These are phyloP conservation scores for Lachnellula arida DNA, from an alignment of 2,329 filamentous ascomycete species.

Conservation along the genomic window DNA sequence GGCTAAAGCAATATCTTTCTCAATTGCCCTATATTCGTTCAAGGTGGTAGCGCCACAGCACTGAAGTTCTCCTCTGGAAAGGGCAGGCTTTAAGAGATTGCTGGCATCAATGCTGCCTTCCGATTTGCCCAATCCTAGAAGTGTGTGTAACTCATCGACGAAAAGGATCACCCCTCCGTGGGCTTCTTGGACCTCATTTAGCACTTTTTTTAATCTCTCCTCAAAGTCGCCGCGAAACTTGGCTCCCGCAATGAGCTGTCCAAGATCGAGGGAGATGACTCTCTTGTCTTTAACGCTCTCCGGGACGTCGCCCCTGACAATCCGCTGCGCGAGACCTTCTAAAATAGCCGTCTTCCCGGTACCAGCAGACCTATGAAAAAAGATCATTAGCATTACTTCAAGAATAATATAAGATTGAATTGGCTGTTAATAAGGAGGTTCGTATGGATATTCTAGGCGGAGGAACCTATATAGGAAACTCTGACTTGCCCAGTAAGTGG, in stretches of 20 bases:
- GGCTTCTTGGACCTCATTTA: conserved; percentile 82
- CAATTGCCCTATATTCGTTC: conserved; percentile 86
- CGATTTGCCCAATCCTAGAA: conserved; percentile 88
- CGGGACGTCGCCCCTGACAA: conserved; percentile 87
- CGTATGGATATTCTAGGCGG: no score
- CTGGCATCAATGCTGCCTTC: conserved; percentile 96
- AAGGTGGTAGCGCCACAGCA: conserved; percentile 94
- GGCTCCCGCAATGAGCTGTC: conserved; percentile 88
- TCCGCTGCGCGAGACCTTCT: conserved; percentile 84
- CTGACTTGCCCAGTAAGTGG: no score
- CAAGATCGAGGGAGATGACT: conserved; percentile 82
- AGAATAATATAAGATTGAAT: no score
- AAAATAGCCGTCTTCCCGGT: conserved; percentile 93
- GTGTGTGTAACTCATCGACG: conserved; percentile 87
- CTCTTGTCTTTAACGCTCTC: conserved; percentile 94
- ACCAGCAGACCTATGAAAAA: conserved; percentile 40
- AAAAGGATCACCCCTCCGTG: conserved; percentile 90
- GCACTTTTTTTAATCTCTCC: conserved; percentile 82
- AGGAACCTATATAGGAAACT: no score
- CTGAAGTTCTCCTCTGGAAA: conserved; percentile 90
- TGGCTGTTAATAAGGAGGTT: no score
- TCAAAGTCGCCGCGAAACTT: conserved; percentile 97
- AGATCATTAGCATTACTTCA: no score
- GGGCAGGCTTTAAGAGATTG: conserved; percentile 86
- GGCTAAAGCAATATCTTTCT: conserved; percentile 92